phyloP scores from a whole-genome alignment of 2,329 filamentous ascomycete species.

The Penicillium brevicompactum region DNA sequence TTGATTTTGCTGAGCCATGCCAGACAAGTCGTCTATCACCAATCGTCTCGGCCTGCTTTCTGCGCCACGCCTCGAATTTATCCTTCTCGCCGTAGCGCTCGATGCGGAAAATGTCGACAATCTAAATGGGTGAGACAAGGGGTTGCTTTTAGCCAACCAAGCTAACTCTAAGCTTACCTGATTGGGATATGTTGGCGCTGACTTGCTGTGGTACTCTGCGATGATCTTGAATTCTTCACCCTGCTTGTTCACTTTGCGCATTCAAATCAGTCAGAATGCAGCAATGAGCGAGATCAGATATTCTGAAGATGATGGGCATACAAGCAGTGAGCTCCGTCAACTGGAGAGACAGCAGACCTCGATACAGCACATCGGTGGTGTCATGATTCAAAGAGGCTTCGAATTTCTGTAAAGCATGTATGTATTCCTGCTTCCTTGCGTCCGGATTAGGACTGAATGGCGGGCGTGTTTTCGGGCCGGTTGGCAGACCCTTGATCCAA shows the following conservation, averaged over 20 bases:
- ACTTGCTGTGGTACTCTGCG: neutral
- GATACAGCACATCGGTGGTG: neutral
- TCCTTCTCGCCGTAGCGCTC: neutral
- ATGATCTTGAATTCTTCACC: neutral
- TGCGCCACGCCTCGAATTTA: neutral
- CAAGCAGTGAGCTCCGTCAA: neutral
- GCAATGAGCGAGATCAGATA: neutral
- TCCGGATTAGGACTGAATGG: too few relatives aligned
- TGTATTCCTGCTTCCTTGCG: too few relatives aligned
- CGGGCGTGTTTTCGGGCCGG: too few relatives aligned
- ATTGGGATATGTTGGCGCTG: neutral
- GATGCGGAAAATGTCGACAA: neutral
- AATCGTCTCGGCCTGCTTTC: neutral
- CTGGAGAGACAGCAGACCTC: neutral
- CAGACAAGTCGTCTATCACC: neutral
- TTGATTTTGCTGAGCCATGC: neutral
- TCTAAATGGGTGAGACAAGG: neutral
- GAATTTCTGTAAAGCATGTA: neutral
- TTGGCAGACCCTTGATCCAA: neutral
- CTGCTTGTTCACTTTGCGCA: neutral
- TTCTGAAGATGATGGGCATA: neutral
- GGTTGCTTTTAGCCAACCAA: neutral
- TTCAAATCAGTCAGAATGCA: neutral
- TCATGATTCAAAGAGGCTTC: neutral
- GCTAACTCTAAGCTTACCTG: too few relatives aligned